phyloP scores from a whole-genome alignment of 1,284 basidiomycete species.

The Trichosporon sp. region DNA sequence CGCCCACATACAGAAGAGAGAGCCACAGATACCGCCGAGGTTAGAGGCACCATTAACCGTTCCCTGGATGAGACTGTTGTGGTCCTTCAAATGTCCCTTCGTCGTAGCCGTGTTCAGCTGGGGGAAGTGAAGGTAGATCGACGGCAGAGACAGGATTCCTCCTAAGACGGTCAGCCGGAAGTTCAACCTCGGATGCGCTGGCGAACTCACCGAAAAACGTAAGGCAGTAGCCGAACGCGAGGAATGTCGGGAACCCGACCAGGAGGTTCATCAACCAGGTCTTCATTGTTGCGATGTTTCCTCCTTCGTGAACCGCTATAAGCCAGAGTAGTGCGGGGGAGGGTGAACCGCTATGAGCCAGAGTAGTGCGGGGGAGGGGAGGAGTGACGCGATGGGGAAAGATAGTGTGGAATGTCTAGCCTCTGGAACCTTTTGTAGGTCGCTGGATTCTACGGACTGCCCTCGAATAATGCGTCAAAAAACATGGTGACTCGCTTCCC shows the following conservation, averaged over 20 bases:
- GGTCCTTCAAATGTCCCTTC: slow-evolving; percentile 20
- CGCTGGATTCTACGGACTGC: not conserved
- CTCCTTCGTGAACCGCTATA: not conserved
- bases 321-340: not conserved
- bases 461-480: not conserved
- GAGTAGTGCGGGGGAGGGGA: not conserved
- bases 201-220: slow-evolving; percentile 9
- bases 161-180: slow-evolving; percentile 24
- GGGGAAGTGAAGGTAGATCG: slow-evolving; percentile 25
- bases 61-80: slow-evolving; percentile 37
- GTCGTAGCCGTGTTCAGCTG: slow-evolving; percentile 25
- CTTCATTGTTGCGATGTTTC: slow-evolving; percentile 4
- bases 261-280: slow-evolving; percentile 24
- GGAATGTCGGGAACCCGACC: slow-evolving; percentile 27
- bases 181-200: not conserved
- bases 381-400: not conserved
- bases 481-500: not conserved
- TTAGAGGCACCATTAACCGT: slow-evolving; percentile 37
- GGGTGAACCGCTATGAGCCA: not conserved
- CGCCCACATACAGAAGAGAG: slow-evolving; percentile 37
- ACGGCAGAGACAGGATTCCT: slow-evolving; percentile 21
- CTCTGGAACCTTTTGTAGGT: not conserved
- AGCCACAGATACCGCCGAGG: slow-evolving; percentile 42
- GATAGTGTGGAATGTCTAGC: not conserved
- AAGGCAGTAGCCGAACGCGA: slow-evolving; percentile 29